Evolutionary conservation across 495 filamentous ascomycete species (phyloP), one percentile per base, ranked within the genome.

Genomic region (Penicillium salamii): DNA sequence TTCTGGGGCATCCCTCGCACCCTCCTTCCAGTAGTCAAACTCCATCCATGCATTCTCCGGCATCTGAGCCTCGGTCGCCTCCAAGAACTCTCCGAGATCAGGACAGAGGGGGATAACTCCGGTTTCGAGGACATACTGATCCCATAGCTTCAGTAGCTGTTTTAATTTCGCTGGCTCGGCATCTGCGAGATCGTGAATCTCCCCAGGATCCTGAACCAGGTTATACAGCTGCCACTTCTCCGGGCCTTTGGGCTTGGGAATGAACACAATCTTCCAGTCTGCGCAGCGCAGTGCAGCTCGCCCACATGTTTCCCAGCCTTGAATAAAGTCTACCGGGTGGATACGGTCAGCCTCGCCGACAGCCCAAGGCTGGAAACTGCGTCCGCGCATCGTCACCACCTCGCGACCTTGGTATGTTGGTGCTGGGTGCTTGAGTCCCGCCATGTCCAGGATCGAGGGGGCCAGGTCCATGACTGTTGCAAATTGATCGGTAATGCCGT

Each of bases 1-100:
- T 61, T 76, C 66, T 23, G 79, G 79, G 17, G 75, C 66, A 33
- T 84, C 80, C 38, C 67, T 70, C 7, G 81, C 82, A 5, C 82
- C 82, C 20, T 77, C 70, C 50, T 83, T 81, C 81, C 81, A 85
- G 39, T 85, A 85, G 65, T 84, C 80, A 63, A 80, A 85, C 71
- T 84, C 80, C 71, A 85, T 85, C 82, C 82, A 85, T 5, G 74
- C 79, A 65, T 83, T 79, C 59, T 85, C 82, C 1, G 74, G 74
- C 82, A 85, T 85, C 72, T 85, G 82, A 36, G 76, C 78, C 67
- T 85, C 82, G 47, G 76, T 83, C 2, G 79, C 80, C 42, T 77
- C 78, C 17, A 84, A 18, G 38, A 76, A 76, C 2, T 65, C 62
- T 1, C 70, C 71, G 4, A 75, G 54, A 47, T 72, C 69, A 9